Evolutionary conservation across 2,329 filamentous ascomycete species (phyloP).

Genomic region (Colletotrichum cuscutae): DNA sequence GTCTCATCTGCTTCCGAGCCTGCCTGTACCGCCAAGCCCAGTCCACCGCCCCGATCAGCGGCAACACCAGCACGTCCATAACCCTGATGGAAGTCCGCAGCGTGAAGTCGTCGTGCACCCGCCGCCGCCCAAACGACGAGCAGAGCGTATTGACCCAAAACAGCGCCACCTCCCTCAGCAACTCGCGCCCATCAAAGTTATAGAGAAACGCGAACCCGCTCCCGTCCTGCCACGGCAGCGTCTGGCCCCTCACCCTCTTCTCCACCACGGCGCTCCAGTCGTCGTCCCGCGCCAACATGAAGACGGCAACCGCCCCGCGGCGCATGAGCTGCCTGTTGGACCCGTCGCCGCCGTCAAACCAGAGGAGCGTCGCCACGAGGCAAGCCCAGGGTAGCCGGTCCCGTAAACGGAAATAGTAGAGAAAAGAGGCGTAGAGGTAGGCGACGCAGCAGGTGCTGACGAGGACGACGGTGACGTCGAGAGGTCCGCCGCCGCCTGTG

Average conservation of each 20-base stretch:
- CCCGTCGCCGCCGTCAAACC: constrained; percentile 12
- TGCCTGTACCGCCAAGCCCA: constrained; percentile 31
- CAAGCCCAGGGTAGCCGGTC: constrained; percentile 27
- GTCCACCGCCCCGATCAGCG: constrained; percentile 19
- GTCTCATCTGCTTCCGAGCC: not conserved
- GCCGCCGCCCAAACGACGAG: constrained; percentile 19
- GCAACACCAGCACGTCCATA: constrained; percentile 25
- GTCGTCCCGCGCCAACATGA: constrained; percentile 30
- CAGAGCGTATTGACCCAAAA: constrained; percentile 29
- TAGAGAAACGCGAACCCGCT: constrained; percentile 28
- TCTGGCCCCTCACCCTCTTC: constrained; percentile 4
- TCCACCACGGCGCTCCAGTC: constrained; percentile 9
- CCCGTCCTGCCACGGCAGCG: constrained; percentile 26
- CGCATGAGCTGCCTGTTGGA: constrained; percentile 24
- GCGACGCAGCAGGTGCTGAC: constrained; percentile 13
- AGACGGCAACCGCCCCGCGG: constrained; percentile 22
- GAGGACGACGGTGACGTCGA: constrained; percentile 12
- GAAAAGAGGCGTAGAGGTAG: constrained; percentile 20
- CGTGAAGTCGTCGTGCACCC: constrained; percentile 26
- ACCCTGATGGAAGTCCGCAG: constrained; percentile 23
- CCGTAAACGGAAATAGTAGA: constrained; percentile 21
- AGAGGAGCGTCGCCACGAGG: constrained; percentile 21
- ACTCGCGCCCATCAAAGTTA: constrained; percentile 26
- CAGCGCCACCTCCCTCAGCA: constrained; percentile 23
- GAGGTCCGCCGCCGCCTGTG: not conserved